These are phyloP conservation scores for Phaseolus coccineus DNA, from an alignment of 331 rosid species.

Conservation along the genomic window DNA sequence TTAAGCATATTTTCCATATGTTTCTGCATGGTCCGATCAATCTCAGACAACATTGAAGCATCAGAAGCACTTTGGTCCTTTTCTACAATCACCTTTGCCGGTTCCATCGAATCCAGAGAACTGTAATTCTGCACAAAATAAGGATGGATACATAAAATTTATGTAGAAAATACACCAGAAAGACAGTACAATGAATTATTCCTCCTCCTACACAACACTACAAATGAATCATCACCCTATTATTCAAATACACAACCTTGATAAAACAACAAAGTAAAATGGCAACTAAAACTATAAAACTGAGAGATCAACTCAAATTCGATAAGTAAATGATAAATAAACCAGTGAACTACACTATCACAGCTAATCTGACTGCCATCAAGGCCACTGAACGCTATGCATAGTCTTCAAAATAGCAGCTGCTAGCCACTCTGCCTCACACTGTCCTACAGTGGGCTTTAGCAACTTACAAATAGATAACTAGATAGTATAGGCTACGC, in stretches of 20 bases:
- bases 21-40: conserved; percentile 79
- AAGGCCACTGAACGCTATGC: too few species aligned
- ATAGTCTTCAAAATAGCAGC: too few species aligned
- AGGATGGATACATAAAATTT: conserved; percentile 25
- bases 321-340: conserved; percentile 19
- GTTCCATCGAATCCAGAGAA: conserved; percentile 76
- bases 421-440: neutral
- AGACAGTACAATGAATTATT: conserved; percentile 20
- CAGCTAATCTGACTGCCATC: too few species aligned
- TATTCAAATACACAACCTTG: conserved; percentile 13
- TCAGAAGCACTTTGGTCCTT: conserved; percentile 60
- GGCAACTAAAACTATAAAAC: conserved; percentile 9
- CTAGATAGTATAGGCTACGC: too few species aligned
- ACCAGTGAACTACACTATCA: neutral
- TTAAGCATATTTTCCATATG: conserved; percentile 75
- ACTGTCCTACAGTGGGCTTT: neutral
- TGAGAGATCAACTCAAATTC: conserved; percentile 2
- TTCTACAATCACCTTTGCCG: conserved; percentile 61
- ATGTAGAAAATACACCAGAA: conserved; percentile 23
- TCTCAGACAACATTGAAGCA: conserved; percentile 68
- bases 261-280: conserved; percentile 6
- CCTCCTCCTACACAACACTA: neutral
- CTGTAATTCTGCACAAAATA: conserved; percentile 66
- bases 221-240: conserved; percentile 26
- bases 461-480: neutral